Evolutionary conservation across 2,329 filamentous ascomycete species (phyloP).

Genomic region (Passalora sequoiae): DNA sequence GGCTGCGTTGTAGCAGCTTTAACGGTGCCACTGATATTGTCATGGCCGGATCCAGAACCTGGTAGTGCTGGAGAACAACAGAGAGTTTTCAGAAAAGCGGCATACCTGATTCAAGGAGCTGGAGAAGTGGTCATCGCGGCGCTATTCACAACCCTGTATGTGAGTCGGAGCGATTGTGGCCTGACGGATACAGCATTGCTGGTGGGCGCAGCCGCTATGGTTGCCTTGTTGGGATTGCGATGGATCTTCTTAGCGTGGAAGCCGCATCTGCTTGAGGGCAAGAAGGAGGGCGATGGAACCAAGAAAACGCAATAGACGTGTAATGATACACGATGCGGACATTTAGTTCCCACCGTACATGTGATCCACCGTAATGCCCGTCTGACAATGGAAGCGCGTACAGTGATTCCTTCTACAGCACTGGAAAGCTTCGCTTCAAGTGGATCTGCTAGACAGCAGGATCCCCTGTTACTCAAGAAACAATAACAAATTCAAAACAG

Average conservation of each 20-base stretch:
- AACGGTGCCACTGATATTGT: constrained; percentile 10
- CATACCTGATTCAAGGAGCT: constrained; percentile 11
- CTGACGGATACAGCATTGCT: constrained; percentile 6
- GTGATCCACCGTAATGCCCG: no score
- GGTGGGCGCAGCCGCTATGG: constrained; percentile 4
- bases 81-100: constrained; percentile 5
- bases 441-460: no score
- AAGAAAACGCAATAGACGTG: constrained; percentile 4
- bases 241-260: constrained; percentile 7
- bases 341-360: no score
- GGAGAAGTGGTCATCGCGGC: constrained; percentile 6
- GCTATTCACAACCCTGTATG: constrained; percentile 5
- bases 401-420: no score
- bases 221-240: constrained; percentile 6
- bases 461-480: no score
- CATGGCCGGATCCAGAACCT: constrained; percentile 4
- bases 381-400: no score
- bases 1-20: constrained; percentile 9
- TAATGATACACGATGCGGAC: no score
- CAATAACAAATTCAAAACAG: no score
- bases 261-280: constrained; percentile 10
- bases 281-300: neutral
- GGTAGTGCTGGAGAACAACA: constrained; percentile 4
- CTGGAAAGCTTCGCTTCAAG: no score
- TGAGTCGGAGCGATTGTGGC: constrained; percentile 5